phyloP scores from a whole-genome alignment of 2,329 filamentous ascomycete species.

The Pyricularia sp. region DNA sequence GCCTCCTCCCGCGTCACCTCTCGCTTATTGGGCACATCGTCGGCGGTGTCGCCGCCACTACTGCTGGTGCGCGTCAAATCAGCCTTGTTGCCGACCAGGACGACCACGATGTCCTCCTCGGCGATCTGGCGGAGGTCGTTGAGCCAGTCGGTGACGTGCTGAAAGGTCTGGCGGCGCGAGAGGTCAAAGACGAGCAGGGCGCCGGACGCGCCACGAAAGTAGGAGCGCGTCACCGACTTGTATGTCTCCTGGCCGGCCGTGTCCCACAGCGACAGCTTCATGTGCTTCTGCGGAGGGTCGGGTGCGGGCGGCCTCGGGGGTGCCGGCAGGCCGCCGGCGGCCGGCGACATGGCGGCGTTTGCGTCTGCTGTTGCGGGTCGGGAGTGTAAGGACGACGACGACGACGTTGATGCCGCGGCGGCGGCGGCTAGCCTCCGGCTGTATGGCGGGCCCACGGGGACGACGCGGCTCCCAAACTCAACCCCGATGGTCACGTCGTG shows the following conservation, averaged over 20 bases:
- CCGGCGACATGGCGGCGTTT: not conserved
- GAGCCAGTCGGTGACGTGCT: constrained; percentile 86
- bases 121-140: constrained; percentile 90
- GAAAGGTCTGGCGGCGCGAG: constrained; percentile 73
- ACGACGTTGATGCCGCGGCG: constrained; percentile 1
- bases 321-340: constrained; percentile 35
- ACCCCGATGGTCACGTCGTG: constrained; percentile 98
- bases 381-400: constrained; percentile 11
- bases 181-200: constrained; percentile 90
- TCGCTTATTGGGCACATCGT: constrained; percentile 54
- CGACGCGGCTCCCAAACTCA: constrained; percentile 88
- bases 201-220: constrained; percentile 71
- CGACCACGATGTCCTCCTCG: constrained; percentile 88
- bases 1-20: constrained; percentile 79
- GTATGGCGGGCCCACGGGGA: constrained; percentile 80
- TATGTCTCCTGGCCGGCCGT: constrained; percentile 96
- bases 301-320: constrained; percentile 31
- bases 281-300: constrained; percentile 53
- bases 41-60: constrained; percentile 19
- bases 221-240: constrained; percentile 89
- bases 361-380: constrained; percentile 9
- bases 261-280: constrained; percentile 94
- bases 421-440: constrained; percentile 25
- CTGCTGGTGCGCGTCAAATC: constrained; percentile 52
- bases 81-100: constrained; percentile 91